Evolutionary conservation across 1,139 yeast genomes (phyloP), one percentile per base, ranked within the genome.

Genomic region (Arxiozyma heterogenica): DNA sequence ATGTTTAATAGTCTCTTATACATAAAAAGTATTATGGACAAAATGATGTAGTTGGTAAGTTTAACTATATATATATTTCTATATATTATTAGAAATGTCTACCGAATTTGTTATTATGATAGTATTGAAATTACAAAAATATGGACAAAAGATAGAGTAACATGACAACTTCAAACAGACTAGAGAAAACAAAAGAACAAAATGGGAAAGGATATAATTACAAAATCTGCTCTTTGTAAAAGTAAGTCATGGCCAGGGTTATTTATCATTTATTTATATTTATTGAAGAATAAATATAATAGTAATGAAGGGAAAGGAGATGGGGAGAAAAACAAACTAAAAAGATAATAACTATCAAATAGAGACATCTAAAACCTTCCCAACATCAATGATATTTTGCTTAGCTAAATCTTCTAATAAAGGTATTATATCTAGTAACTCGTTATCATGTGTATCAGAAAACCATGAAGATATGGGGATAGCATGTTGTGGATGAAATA

Each of bases 391-490:
- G 51, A 90, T 96, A 43, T 68, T 67, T 6, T 65, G 64, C 58
- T 76, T 76, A 9, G 96, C 80, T 58, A 93, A 74, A 69, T 93
- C 98, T 69, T 89, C 88, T 64, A 93, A 77, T 61, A 94, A 83
- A 18, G 98, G 98, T 57, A 94, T 75, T 71, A 93, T 81, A 72
- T 93, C 98, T 59, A 88, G 72, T 63, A 93, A 77, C 75, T 93
- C 99, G 67, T 91, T 91, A 70, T 93, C 99, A 69, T 93, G 98
- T 45, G 94, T 84, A 73, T 93, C 99, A 62, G 96, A 88, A 75
- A 94, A 93, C 99, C 99, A 93, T 69, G 94, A 84, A 59, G 96
- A 88, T 41, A 93, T 88, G n/a, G 99, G 99, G 46, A 94, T 86
- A 17, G 98, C 95, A 73, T 93, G 97, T 67, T 89, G 95, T 25